Base-by-base conservation (phyloP, 257 asterid species). In the Paraleonurus japonicus region DNA sequence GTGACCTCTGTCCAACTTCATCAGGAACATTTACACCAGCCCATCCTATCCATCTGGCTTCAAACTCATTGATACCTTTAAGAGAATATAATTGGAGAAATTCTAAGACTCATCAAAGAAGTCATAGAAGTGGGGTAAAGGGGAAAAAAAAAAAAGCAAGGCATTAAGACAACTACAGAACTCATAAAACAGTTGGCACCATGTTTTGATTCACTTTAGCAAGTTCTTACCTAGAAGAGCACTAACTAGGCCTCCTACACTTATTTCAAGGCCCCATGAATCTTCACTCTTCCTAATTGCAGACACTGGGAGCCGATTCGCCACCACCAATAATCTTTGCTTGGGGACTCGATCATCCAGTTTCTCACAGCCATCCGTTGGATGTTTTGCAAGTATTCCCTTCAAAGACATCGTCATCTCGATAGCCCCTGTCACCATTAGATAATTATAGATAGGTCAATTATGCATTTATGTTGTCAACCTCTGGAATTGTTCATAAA, bases 31-130 rank as follows among this genome's bases (percentile, higher is more conserved):
- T 86, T 63, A 92, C 97, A 75, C 98, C 98, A 64, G 98, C 96
- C 98, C 98, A 92, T 26, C 98, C 98, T 23, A 92, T 90, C 98
- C 98, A 92, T 74, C 88, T 84, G 59, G 97, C 94, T 83, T 92
- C 98, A 63, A 90, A 85, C 76, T 90, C 95, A 67, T 86, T 87
- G 73, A 92, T 78, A 70, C 98, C 98, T 92, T 67, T 35, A 80
- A 78, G 71, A 76, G 70, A 53, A 76, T 28, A 78, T 59, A 60
- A 64, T 41, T 20, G 20, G 7, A 48, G 20, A 59, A 27, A 41
- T 30, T 64, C 5, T 55, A 67, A 35, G 48, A 64, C 43, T 72
- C 28, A 50, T 19, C 65, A 4, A 16, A n/a, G 26, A 80, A 65
- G 32, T 35, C 57, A 61, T 17, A 19, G 53, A 16, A 23, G 19